phyloP scores from a whole-genome alignment of 441 rosid genomes.

The Adansonia rubrostipa region DNA sequence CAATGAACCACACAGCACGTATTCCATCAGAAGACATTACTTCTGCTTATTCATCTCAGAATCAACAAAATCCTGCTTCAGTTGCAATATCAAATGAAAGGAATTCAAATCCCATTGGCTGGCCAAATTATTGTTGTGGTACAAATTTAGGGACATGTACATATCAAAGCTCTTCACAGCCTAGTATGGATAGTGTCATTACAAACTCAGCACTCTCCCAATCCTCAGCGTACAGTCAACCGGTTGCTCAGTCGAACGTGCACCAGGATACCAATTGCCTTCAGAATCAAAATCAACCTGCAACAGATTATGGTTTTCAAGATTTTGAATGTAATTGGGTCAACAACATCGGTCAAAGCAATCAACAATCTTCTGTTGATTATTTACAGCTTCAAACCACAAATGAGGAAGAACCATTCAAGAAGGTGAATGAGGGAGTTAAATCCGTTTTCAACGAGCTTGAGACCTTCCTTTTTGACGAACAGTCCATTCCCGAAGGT shows the following conservation, averaged over 20 bases:
- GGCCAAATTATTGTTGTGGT: conserved; percentile 29
- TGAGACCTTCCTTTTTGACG: conserved; percentile 49
- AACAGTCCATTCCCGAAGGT: conserved; percentile 35
- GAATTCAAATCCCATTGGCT: conserved; percentile 28
- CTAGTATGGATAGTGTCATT: conserved; percentile 21
- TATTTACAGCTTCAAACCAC: conserved; percentile 27
- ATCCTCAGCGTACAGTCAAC: conserved; percentile 32
- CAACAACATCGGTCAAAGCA: conserved; percentile 25
- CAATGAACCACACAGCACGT: conserved; percentile 26
- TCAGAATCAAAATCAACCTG: conserved; percentile 33
- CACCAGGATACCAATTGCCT: conserved; percentile 31
- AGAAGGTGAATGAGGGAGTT: conserved; percentile 29
- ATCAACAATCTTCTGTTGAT: conserved; percentile 34
- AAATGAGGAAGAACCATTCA: conserved; percentile 29
- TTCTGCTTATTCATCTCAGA: conserved; percentile 30
- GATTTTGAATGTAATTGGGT: conserved; percentile 34
- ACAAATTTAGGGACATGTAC: conserved; percentile 25
- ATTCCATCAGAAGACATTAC: conserved; percentile 34
- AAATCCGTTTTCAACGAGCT: conserved; percentile 32
- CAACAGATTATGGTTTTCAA: conserved; percentile 14
- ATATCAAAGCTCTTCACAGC: conserved; percentile 26
- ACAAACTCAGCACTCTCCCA: conserved; percentile 32
- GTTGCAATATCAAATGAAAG: conserved; percentile 29
- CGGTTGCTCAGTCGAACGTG: conserved; percentile 33
- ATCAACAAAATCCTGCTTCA: conserved; percentile 27